phyloP scores from a whole-genome alignment of 306 rosid species.

The Albizia julibrissin region DNA sequence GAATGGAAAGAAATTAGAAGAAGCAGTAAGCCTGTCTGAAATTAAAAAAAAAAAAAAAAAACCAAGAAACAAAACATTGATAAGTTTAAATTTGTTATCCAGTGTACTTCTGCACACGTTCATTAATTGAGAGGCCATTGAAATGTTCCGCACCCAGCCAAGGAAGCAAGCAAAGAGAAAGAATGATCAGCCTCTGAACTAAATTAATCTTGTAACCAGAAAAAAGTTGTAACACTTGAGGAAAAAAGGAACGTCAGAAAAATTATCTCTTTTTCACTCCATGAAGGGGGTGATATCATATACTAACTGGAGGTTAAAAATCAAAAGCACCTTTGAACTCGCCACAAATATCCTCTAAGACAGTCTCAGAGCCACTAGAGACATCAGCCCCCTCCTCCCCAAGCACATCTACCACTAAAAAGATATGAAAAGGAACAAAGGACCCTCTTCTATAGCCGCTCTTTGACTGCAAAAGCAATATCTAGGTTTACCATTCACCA shows the following conservation, averaged over 20 bases:
- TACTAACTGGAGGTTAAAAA: not conserved
- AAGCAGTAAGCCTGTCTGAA: too few relatives aligned
- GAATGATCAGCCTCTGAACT: not conserved
- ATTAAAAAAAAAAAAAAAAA: too few relatives aligned
- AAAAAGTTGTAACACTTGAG: not conserved
- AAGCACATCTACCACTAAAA: not conserved
- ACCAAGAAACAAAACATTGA: not conserved
- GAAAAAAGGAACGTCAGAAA: not conserved
- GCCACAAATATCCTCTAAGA: not conserved
- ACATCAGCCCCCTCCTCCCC: not conserved
- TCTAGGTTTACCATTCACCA: not conserved
- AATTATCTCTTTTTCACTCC: too few relatives aligned
- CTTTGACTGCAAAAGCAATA: not conserved
- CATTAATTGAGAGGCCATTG: too few relatives aligned
- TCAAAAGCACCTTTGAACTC: not conserved
- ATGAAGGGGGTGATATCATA: not conserved
- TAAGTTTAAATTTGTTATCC: too few relatives aligned
- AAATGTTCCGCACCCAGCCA: too few relatives aligned
- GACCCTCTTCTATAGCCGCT: not conserved
- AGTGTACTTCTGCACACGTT: too few relatives aligned
- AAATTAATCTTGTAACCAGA: not conserved
- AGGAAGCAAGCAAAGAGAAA: too few relatives aligned
- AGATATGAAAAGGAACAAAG: not conserved
- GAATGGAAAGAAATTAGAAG: too few relatives aligned
- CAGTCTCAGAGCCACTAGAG: not conserved